Percentiles rank a stretch among this genome's conserved stretches.
Conservation (phyloP, 2,329 filamentous ascomycete genomes). For the Diplodia seriata region DNA sequence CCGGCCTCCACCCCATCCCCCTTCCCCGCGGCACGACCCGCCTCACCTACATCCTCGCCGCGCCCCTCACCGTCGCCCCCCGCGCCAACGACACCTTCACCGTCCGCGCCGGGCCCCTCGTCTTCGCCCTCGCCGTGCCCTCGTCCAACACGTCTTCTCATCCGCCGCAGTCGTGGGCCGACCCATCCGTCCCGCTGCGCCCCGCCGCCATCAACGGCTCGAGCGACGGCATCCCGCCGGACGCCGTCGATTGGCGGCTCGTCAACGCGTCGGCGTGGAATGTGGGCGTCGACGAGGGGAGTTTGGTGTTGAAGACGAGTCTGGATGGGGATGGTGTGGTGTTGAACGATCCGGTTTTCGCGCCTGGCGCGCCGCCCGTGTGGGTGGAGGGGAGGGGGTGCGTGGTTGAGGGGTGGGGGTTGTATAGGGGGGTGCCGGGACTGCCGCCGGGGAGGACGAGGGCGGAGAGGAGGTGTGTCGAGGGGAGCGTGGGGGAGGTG, state of each 20-base stretch:
- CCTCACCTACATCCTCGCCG: slow-evolving; percentile 45
- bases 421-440: slow-evolving; percentile 42
- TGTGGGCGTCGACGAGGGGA: slow-evolving; percentile 46
- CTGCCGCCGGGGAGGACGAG: slow-evolving; percentile 37
- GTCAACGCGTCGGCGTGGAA: slow-evolving; percentile 45
- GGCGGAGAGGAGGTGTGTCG: slow-evolving; percentile 39
- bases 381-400: slow-evolving; percentile 45
- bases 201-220: background rate
- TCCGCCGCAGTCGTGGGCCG: slow-evolving; percentile 35
- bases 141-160: slow-evolving; percentile 36
- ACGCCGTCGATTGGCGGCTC: slow-evolving; percentile 42
- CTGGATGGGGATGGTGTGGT: background rate
- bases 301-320: slow-evolving; percentile 36
- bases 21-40: slow-evolving; percentile 45
- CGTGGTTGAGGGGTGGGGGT: slow-evolving; percentile 43
- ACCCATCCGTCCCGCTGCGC: background rate
- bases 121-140: slow-evolving; percentile 48
- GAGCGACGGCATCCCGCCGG: slow-evolving; percentile 35
- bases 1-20: slow-evolving; percentile 49
- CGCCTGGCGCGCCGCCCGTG: slow-evolving; percentile 42
- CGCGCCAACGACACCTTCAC: slow-evolving; percentile 50
- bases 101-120: slow-evolving; percentile 46
- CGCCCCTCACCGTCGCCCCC: slow-evolving; percentile 36
- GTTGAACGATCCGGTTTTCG: slow-evolving; percentile 46
- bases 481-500: slow-evolving; percentile 22